A percentile compares a stretch with the other conserved stretches of the same genome.
Evolutionary conservation across 148 eudicot genomes (phyloP).

Genomic region (Tetragonia tetragonoides): DNA sequence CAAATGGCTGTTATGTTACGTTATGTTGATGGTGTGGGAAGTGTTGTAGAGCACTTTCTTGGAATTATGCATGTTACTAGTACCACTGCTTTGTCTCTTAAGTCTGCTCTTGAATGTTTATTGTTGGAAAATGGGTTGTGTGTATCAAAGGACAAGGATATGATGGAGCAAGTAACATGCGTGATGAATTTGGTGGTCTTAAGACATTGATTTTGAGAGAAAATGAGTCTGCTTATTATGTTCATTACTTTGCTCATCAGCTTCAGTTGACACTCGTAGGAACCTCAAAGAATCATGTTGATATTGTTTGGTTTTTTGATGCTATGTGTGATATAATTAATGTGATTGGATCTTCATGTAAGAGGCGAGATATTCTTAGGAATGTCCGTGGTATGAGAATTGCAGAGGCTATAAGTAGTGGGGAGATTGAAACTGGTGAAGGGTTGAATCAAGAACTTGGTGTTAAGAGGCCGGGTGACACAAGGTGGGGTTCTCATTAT

Average conservation of each 20-base stretch:
- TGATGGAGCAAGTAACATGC: slow-evolving; percentile 16
- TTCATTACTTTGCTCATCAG: slow-evolving; percentile 6
- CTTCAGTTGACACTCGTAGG: not conserved
- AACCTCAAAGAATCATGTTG: not conserved
- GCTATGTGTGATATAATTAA: not conserved
- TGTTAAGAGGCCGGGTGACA: not conserved
- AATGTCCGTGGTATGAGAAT: not conserved
- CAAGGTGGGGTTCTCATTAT: slow-evolving; percentile 6
- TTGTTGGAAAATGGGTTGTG: slow-evolving; percentile 18
- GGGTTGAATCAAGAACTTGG: slow-evolving; percentile 15
- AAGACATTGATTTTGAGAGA: slow-evolving; percentile 4
- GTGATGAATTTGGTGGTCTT: slow-evolving; percentile 6
- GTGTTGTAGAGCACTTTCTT: not conserved
- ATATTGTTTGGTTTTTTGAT: slow-evolving; percentile 1
- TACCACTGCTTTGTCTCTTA: slow-evolving; percentile 11
- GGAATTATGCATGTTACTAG: slow-evolving; percentile 10
- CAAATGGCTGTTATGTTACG: slow-evolving; percentile 6
- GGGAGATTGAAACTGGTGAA: not conserved
- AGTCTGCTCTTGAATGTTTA: slow-evolving; percentile 7
- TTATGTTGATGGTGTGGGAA: slow-evolving; percentile 2
- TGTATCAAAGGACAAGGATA: slow-evolving; percentile 11
- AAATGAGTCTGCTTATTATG: not conserved
- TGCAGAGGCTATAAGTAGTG: not conserved
- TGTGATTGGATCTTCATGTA: slow-evolving; percentile 12
- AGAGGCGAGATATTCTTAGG: not conserved